Base-by-base conservation (phyloP, 2,329 filamentous ascomycete species). In the Aspergillus tubingensis region DNA sequence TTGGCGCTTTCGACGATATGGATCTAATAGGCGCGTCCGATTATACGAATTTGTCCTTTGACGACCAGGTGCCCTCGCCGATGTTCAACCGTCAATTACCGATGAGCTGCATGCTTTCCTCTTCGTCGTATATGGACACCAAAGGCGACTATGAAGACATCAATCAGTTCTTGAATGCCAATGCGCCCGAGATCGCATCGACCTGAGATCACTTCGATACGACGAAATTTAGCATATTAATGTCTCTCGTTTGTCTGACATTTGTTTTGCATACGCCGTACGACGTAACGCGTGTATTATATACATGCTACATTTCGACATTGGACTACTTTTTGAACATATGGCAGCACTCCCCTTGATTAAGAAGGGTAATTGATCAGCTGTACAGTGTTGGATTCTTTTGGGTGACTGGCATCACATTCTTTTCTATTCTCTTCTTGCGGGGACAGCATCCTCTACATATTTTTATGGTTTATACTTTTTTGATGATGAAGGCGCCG, bases 141-240 rank as follows among this genome's bases (percentile, higher is more conserved):
- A 72, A 71, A 54, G 69, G 56, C 44, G 74, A 76, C 54, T 76
- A 74, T 55, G 76, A 78, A 19, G 76, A 77, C 54, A 76, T 78
- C 58, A 76, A 74, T 52, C 74, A 76, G 59, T 77, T 75, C 57
- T 63, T 78, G 25, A 77, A 78, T 66, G 70, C 74, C 1, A 77
- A 74, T 59, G 69, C 74, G 13, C 69, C 71, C 39, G 75, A 77
- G 64, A 76, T 77, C 30, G 73, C 74, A 8, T 76, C 74, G 55
- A 73, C 74, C 41, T 76, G 64, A 66, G 25, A 54, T n/a, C 15
- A 6, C 15, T 15, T 41, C 17, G 36, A 57, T 5, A 25, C 25
- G 8, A 21, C 38, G 36, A 25, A 11, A 27, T 50, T 25, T 21
- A 43, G 25, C 23, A 27, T 32, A 32, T 15, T 49, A 38, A 57